Evolutionary conservation across 768 basidiomycete species (phyloP).

Genomic region (Leccinum olivaceopallidum): DNA sequence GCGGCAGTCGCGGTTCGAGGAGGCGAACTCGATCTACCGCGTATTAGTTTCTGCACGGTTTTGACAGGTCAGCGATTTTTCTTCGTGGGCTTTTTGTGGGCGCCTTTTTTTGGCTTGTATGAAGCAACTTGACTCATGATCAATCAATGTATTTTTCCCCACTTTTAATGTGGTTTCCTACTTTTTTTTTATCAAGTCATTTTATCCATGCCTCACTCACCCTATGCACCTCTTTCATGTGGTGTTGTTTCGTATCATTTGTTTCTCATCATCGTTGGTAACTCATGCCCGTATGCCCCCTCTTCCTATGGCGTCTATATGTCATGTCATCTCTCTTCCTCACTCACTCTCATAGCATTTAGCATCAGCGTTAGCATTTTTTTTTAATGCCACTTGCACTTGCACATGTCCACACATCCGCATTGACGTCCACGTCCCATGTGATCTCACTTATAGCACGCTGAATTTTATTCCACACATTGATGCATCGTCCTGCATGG

Average conservation of each 20-base stretch:
- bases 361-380: not conserved
- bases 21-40: conserved; percentile 74
- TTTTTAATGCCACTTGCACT: not conserved
- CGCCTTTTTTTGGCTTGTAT: conserved; percentile 20
- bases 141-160: not conserved
- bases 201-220: not conserved
- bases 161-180: not conserved
- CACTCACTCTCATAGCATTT: not conserved
- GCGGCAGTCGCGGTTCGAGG: conserved; percentile 70
- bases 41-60: conserved; percentile 48
- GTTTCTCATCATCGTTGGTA: not conserved
- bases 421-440: not conserved
- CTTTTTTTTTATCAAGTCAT: not conserved
- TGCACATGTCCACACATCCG: not conserved
- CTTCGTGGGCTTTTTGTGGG: conserved; percentile 5
- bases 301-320: not conserved
- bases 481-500: no score
- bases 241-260: not conserved
- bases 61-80: conserved; percentile 15
- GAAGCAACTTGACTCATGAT: conserved; percentile 9
- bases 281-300: not conserved
- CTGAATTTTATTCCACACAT: not conserved
- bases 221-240: not conserved
- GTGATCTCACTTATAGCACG: not conserved
- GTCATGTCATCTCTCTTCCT: not conserved